Evolutionary conservation across 768 basidiomycete species (phyloP).

Genomic region (Serendipita sp.): DNA sequence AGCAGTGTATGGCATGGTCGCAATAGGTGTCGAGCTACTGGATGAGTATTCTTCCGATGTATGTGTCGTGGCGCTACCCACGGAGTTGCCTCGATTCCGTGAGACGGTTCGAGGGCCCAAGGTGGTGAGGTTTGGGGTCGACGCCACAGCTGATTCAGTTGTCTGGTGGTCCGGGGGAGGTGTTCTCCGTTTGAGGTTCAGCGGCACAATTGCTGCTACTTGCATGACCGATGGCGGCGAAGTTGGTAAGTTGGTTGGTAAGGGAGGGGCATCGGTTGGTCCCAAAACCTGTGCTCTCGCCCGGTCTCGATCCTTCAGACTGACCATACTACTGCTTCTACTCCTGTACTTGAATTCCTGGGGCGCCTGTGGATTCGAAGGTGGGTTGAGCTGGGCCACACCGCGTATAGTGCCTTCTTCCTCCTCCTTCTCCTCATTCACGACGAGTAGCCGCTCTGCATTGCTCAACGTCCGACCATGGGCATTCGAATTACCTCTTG

Average conservation of each 20-base stretch:
- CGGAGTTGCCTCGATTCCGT: background rate
- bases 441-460: conserved; percentile 35
- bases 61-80: background rate
- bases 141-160: background rate
- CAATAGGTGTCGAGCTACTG: background rate
- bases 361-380: background rate
- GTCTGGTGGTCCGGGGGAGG: background rate
- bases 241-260: background rate
- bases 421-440: conserved; percentile 41
- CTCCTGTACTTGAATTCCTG: background rate
- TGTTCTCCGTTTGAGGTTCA: background rate
- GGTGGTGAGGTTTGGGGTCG: background rate
- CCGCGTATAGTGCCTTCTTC: conserved; percentile 19
- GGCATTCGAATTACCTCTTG: conserved; percentile 32
- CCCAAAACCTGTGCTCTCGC: background rate
- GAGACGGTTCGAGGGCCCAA: background rate
- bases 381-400: background rate
- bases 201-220: background rate
- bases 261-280: background rate
- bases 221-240: background rate
- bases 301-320: background rate
- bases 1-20: conserved; percentile 4
- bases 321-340: conserved; percentile 3
- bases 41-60: background rate
- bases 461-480: conserved; percentile 39